These are phyloP conservation scores for Xylariales sp. DNA, from an alignment of 2,329 filamentous ascomycete genomes.

Conservation along the genomic window DNA sequence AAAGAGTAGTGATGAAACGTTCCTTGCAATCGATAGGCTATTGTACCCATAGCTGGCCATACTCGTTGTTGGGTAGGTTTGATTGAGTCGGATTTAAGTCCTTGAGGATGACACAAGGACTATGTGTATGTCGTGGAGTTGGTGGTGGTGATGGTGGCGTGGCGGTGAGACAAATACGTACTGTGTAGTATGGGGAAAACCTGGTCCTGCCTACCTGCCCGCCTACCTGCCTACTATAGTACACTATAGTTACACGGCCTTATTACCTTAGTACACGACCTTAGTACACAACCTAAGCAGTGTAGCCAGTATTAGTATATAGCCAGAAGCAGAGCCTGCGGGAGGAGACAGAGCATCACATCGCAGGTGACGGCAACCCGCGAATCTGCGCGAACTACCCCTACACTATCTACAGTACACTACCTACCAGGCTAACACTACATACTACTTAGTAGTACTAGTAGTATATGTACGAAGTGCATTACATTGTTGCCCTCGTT, in stretches of 20 bases:
- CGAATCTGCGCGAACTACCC: not conserved
- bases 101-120: not conserved
- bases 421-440: too few relatives aligned
- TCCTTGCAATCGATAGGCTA: constrained; percentile 7
- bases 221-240: too few relatives aligned
- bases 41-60: not conserved
- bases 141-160: not conserved
- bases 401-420: too few relatives aligned
- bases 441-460: too few relatives aligned
- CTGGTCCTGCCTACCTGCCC: too few relatives aligned
- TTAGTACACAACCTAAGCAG: too few relatives aligned
- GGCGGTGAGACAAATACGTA: constrained; percentile 19
- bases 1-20: constrained; percentile 14
- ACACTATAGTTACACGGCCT: too few relatives aligned
- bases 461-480: too few relatives aligned
- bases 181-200: too few relatives aligned
- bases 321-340: not conserved
- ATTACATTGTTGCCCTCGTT: not conserved
- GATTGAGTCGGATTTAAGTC: not conserved
- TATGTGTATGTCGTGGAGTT: constrained; percentile 10
- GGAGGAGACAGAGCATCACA: not conserved
- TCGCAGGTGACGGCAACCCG: constrained; percentile 1
- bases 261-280: too few relatives aligned
- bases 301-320: too few relatives aligned
- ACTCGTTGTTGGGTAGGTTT: not conserved